phyloP scores from a whole-genome alignment of 306 rosid species.

The Cucurbita argyrosperma region DNA sequence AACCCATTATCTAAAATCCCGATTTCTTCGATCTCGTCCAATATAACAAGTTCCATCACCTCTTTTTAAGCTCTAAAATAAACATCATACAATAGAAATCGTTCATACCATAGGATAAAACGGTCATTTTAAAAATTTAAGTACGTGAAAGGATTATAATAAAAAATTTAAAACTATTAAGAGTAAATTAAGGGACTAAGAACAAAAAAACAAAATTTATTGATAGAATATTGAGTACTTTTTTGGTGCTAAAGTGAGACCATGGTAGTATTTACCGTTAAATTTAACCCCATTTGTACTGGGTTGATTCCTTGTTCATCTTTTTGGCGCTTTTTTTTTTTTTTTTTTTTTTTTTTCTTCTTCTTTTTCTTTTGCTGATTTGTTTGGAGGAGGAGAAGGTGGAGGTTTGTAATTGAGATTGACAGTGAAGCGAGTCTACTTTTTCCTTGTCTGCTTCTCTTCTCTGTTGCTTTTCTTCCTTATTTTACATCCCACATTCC shows the following conservation, averaged over 20 bases:
- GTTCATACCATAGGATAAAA: neutral
- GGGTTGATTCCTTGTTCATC: neutral
- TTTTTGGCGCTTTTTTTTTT: neutral
- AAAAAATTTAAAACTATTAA: neutral
- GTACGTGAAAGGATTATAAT: neutral
- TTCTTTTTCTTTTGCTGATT: constrained; percentile 2
- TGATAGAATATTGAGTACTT: neutral
- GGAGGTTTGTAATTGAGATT: constrained; percentile 9
- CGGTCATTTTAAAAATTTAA: neutral
- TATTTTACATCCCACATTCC: constrained; percentile 36
- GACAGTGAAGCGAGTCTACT: constrained; percentile 49
- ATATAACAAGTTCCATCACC: too few relatives aligned
- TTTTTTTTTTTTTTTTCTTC: neutral
- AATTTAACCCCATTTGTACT: neutral
- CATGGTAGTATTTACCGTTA: constrained; percentile 7
- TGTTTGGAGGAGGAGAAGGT: neutral
- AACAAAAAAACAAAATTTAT: neutral
- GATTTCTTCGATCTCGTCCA: too few relatives aligned
- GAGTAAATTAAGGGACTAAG: neutral
- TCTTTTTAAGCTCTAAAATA: too few relatives aligned
- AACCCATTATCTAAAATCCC: too few relatives aligned
- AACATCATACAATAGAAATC: too few relatives aligned
- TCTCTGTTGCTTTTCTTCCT: constrained; percentile 16
- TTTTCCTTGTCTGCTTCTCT: constrained; percentile 50
- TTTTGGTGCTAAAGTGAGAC: neutral